Evolutionary conservation across 2,329 filamentous ascomycete genomes (phyloP).

Genomic region (Bipolaris zeicola): DNA sequence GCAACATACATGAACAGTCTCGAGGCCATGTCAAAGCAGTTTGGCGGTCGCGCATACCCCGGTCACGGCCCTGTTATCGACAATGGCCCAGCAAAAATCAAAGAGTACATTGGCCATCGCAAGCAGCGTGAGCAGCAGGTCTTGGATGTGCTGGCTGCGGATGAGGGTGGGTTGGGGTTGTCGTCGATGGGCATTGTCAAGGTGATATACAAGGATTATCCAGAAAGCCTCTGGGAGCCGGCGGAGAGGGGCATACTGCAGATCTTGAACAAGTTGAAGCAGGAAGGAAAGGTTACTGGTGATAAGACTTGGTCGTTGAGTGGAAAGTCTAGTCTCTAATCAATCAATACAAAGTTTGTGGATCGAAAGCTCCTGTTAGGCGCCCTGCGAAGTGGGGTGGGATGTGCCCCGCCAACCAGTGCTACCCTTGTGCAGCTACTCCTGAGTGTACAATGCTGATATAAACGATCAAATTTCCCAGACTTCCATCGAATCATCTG

Average conservation of each 20-base stretch:
- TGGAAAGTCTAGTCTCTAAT: conserved; percentile 41
- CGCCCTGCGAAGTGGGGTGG: neutral
- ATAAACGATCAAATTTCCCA: neutral
- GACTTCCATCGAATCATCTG: conserved; percentile 17
- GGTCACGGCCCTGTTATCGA: conserved; percentile 83
- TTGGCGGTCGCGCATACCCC: conserved; percentile 76
- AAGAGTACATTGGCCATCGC: conserved; percentile 83
- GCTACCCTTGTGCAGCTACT: no score
- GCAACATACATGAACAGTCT: conserved; percentile 71
- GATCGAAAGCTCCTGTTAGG: neutral
- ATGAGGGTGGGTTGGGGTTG: conserved; percentile 56
- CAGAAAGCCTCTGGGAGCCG: conserved; percentile 73
- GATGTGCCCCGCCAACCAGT: neutral
- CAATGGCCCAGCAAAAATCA: conserved; percentile 72
- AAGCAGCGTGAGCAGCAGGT: conserved; percentile 69
- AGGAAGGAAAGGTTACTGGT: conserved; percentile 69
- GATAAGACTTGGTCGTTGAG: conserved; percentile 45
- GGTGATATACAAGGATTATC: conserved; percentile 80
- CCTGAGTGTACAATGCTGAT: neutral
- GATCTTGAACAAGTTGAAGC: conserved; percentile 77
- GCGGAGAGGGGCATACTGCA: conserved; percentile 78
- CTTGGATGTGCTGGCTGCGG: conserved; percentile 44
- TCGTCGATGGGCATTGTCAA: conserved; percentile 83
- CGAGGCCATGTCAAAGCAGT: conserved; percentile 69
- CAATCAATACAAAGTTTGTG: conserved; percentile 1